Evolutionary conservation across 1,139 yeast species (phyloP), one percentile per base, ranked within the genome.

Genomic region (Zygosaccharomyces pseudobailii): DNA sequence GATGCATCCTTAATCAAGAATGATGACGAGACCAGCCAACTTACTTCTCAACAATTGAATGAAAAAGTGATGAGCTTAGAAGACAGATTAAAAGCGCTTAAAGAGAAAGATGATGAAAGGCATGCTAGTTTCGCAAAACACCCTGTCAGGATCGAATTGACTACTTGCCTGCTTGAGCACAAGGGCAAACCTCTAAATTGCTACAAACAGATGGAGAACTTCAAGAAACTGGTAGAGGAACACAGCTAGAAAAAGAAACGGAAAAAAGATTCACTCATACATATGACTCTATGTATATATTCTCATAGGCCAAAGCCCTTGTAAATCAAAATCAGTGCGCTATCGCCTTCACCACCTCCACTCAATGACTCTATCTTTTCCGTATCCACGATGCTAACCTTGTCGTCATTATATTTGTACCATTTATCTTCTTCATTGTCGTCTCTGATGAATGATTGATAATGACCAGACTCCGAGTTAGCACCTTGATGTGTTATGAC

Each of bases 301-400:
- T 45, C 45, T 48, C 58, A 70, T 39, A 65, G 54, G 32, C 92
- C 95, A 57, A 82, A 78, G 3, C 88, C 95, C 63, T 84, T 84
- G 73, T 92, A 92, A 46, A 92, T 70, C 56, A 90, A 75, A 52
- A 94, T 83, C 68, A 92, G 78, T 1, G 98, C 98, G 60, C 95
- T 82, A 68, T 92, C 98, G 58, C 95, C 83, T 71, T 94, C 98
- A 52, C 98, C 97, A 45, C 99, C 99, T 40, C 98, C 99, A 6
- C 97, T 87, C 55, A 94, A 75, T 47, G 78, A 70, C 64, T 88
- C 96, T 53, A 92, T 80, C 63, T 80, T 87, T 46, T 88, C 94
- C 62, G 80, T 86, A 50, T 75, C 78, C 13, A 90, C 89, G 35
- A 76, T 71, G 7, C 82, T 72, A n/a, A 94, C 96, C 65, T 85